These are phyloP conservation scores for Hamiltosporidium tvaerminnensis DNA, from an alignment of 371 early-diverging fungal genomes.

Conservation along the genomic window DNA sequence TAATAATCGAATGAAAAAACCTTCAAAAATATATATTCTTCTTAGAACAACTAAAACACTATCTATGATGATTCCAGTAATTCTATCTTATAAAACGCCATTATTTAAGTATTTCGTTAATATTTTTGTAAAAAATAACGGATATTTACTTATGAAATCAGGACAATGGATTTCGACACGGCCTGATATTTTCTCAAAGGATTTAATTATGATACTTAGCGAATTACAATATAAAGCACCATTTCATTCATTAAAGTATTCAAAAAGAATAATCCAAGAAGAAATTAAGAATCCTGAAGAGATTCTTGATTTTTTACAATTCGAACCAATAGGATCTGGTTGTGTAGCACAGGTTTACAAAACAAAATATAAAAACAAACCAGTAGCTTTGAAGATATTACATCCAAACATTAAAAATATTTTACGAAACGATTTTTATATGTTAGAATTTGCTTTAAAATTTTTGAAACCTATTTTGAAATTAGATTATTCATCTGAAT, in stretches of 20 bases:
- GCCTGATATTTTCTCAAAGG: conserved; percentile 18
- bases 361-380: conserved; percentile 3
- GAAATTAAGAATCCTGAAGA: not conserved
- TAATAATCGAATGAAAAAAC: too few relatives aligned
- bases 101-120: not conserved
- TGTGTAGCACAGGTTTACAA: conserved; percentile 34
- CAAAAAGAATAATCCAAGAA: not conserved
- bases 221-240: conserved; percentile 18
- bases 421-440: conserved; percentile 1
- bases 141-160: conserved; percentile 25
- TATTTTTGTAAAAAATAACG: conserved; percentile 9
- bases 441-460: not conserved
- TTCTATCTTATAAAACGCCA: too few relatives aligned
- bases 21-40: too few relatives aligned
- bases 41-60: too few relatives aligned
- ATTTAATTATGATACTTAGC: conserved; percentile 1
- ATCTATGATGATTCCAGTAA: too few relatives aligned
- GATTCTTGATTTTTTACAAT: not conserved
- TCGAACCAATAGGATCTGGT: conserved; percentile 18
- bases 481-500: not conserved
- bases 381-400: conserved; percentile 26
- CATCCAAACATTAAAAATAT: conserved; percentile 1
- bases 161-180: conserved; percentile 40
- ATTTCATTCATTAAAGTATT: not conserved
- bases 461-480: conserved; percentile 1